These are phyloP conservation scores for Ruellia speciosa DNA, from an alignment of 305 asterid species.

Conservation along the genomic window DNA sequence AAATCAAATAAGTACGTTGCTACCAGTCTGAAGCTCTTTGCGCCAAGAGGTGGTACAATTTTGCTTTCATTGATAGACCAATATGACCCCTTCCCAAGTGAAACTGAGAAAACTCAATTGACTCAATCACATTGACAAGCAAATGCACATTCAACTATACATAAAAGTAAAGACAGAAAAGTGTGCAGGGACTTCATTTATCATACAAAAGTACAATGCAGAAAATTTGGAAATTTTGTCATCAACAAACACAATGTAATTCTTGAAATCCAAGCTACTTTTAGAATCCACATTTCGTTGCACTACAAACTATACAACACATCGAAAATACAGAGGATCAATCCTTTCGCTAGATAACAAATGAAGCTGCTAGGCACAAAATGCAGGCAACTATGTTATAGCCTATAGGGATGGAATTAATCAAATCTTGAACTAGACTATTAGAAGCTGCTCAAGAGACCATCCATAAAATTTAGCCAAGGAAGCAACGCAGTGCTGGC, in stretches of 20 bases:
- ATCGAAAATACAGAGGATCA: no score
- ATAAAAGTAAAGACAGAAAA: background rate
- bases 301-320: no score
- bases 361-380: no score
- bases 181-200: background rate
- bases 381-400: no score
- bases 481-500: background rate
- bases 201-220: no score
- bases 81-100: conserved; percentile 39
- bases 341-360: background rate
- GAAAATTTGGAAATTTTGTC: no score
- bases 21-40: background rate
- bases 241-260: no score
- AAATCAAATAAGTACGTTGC: conserved; percentile 36
- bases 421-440: background rate
- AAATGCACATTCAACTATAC: background rate
- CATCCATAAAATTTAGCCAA: background rate
- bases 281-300: no score
- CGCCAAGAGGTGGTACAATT: background rate
- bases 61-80: conserved; percentile 55
- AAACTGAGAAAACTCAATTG: background rate
- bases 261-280: no score
- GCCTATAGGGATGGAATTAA: background rate
- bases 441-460: background rate
- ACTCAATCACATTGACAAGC: conserved; percentile 35